A percentile compares a stretch with the other conserved stretches of the same genome.
Evolutionary conservation across 2,329 filamentous ascomycete species (phyloP).

Genomic region (Aspergillus ustus): DNA sequence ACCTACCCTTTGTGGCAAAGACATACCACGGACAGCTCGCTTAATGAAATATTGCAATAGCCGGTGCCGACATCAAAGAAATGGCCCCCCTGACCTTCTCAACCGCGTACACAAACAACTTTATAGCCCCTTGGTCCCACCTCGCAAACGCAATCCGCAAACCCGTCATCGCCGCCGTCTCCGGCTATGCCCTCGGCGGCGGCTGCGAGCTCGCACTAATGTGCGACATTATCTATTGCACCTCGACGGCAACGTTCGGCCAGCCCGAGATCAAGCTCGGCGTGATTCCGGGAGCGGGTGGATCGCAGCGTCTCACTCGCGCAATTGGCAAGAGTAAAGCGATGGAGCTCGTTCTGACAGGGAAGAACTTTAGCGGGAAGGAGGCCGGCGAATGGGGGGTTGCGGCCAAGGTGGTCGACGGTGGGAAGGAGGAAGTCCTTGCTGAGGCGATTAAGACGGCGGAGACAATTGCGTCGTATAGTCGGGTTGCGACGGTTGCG

Average conservation of each 20-base stretch:
- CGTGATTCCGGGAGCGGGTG: slow-evolving; percentile 88
- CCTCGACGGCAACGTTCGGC: slow-evolving; percentile 82
- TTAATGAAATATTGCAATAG: slow-evolving; percentile 42
- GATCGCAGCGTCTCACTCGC: slow-evolving; percentile 83
- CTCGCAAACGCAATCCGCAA: slow-evolving; percentile 86
- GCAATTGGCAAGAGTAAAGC: slow-evolving; percentile 83
- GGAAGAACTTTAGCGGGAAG: slow-evolving; percentile 78
- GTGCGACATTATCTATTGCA: slow-evolving; percentile 95
- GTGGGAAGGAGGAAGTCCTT: slow-evolving; percentile 77
- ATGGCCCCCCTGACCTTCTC: slow-evolving; percentile 93
- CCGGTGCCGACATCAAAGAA: slow-evolving; percentile 98
- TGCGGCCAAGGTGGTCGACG: slow-evolving; percentile 77
- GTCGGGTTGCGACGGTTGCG: slow-evolving; percentile 82
- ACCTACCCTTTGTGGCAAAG: too few relatives aligned
- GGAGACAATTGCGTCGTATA: slow-evolving; percentile 86
- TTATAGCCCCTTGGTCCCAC: slow-evolving; percentile 93
- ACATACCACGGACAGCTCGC: not conserved
- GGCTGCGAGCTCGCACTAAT: slow-evolving; percentile 98
- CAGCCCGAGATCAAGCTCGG: slow-evolving; percentile 98
- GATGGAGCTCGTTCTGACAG: slow-evolving; percentile 91
- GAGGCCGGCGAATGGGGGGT: slow-evolving; percentile 91
- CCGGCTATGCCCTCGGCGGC: slow-evolving; percentile 90
- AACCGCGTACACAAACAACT: slow-evolving; percentile 83
- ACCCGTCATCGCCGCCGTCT: slow-evolving; percentile 91
- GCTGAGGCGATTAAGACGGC: slow-evolving; percentile 81